phyloP scores from a whole-genome alignment of 306 rosid genomes.

The Myrica gale region DNA sequence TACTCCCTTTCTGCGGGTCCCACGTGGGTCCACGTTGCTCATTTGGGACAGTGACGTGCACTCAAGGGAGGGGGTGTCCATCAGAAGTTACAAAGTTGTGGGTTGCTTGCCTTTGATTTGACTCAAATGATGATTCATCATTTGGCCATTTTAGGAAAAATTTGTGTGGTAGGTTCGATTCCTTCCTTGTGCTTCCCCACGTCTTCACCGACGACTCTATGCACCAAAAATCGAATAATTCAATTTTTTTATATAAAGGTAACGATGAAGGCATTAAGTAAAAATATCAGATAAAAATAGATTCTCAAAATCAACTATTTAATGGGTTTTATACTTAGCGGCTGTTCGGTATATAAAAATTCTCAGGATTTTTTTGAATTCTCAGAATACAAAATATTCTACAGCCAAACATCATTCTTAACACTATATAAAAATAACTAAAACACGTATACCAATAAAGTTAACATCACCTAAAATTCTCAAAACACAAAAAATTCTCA shows the following conservation, averaged over 20 bases:
- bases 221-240: neutral
- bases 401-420: no score
- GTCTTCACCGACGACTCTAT: neutral
- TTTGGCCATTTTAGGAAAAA: neutral
- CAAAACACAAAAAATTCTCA: no score
- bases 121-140: slow-evolving; percentile 55
- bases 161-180: no score
- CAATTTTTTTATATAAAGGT: neutral
- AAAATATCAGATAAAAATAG: neutral
- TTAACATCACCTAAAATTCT: no score
- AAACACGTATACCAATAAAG: no score
- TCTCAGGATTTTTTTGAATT: no score
- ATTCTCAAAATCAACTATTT: neutral
- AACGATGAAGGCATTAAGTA: no score
- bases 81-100: slow-evolving; percentile 47
- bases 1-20: slow-evolving; percentile 16
- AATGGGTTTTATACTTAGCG: neutral
- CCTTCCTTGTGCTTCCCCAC: neutral
- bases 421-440: no score
- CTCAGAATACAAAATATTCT: no score
- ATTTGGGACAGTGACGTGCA: neutral
- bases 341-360: no score
- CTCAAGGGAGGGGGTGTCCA: slow-evolving; percentile 14
- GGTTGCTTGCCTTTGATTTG: slow-evolving; percentile 73
- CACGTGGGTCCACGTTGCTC: slow-evolving; percentile 6